These are phyloP conservation scores for Vitis vinifera DNA, from an alignment of 164 flowering plant species.

Conservation along the genomic window ASM3070453v1 NC_081812.1:18917501-18918000, in stretches of 20 bases:
- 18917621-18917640: not conserved
- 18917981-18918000: not conserved
- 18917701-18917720: too few species aligned
- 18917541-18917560: constrained; percentile 84
- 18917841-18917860: not conserved
- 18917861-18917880: not conserved
- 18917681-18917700: not conserved
- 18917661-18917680: not conserved
- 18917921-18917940: not conserved
- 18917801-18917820: too few species aligned
- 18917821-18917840: not conserved
- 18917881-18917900: not conserved
- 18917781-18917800: not conserved
- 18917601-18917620: constrained; percentile 4
- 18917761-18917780: not conserved
- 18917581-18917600: constrained; percentile 41
- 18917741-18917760: constrained; percentile 2
- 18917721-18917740: not conserved
- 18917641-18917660: not conserved
- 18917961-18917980: too few species aligned
- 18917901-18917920: too few species aligned
- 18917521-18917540: constrained; percentile 70
- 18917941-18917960: not conserved
- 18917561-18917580: constrained; percentile 90
- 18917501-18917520: constrained; percentile 64